Evolutionary conservation across 192 early-diverging fungal genomes (phyloP), one percentile per base, ranked within the genome.

Genomic region (Coemansia sp.): DNA sequence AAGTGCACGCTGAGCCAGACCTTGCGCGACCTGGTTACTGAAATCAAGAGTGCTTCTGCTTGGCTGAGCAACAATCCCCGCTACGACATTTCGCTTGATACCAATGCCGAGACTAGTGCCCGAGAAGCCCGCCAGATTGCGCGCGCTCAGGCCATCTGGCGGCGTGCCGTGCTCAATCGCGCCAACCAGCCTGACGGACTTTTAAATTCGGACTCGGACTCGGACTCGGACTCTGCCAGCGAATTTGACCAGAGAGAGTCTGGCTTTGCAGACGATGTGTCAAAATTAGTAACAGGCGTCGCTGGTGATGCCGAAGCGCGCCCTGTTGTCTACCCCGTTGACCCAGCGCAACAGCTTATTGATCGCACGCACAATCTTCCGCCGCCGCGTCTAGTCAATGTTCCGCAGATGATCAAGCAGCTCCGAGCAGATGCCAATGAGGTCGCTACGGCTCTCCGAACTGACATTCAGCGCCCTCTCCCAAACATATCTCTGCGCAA

Each of bases 1-100:
- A 84, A 84, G 65, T 84, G 82, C 67, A 76, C 68, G 31, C 70
- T 84, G 64, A 70, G 66, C 38, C 72, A 75, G 73, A 83, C 80
- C 19, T 76, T 83, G 63, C 76, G 70, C 50, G 64, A 66, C 53
- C 63, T 83, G 53, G 66, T 83, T 59, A 31, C 69, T 0, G 76
- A 78, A 38, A 75, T 83, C 12, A 71, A 69, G 32, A 17, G 36
- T 5, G 73, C 76, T 9, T 71, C 68, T 1, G 38, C 37, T 32
- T 82, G 79, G 79, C 72, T 82, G 2, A 50, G 41, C 25, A 72
- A 63, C 14, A 73, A 82, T 25, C 71, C 79, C 17, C 51, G 25
- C 57, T 82, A 82, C 68, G 34, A 63, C 31, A 23, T 64, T 38
- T 60, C 57, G n/a, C 48, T 64, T n/a, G 51, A 45, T 10, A 38